Conservation (phyloP, 2,329 filamentous ascomycete genomes). For the Neoascochyta sp. region DNA sequence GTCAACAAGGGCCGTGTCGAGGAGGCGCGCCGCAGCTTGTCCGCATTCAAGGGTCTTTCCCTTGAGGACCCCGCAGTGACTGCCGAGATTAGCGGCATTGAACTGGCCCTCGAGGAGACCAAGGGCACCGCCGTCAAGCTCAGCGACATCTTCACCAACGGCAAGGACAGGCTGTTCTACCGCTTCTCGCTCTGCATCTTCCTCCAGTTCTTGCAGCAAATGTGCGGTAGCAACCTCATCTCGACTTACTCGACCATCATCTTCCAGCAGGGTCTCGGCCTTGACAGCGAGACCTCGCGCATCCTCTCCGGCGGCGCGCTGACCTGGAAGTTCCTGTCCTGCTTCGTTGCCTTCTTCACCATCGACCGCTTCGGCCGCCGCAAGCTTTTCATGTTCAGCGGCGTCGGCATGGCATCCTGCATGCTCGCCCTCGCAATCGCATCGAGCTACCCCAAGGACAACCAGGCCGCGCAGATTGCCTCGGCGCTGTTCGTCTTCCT, state of each 20-base stretch:
- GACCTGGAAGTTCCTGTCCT: conserved; percentile 56
- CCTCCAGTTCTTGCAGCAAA: conserved; percentile 51
- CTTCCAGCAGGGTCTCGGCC: conserved; percentile 41
- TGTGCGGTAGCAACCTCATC: conserved; percentile 50
- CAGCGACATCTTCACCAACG: conserved; percentile 49
- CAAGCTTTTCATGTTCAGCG: conserved; percentile 52
- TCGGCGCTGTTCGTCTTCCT: conserved; percentile 57
- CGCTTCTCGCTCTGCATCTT: conserved; percentile 51
- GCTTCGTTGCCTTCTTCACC: conserved; percentile 66
- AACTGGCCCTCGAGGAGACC: conserved; percentile 50
- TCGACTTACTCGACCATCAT: conserved; percentile 48
- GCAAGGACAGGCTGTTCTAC: conserved; percentile 63
- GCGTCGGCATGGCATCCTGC: conserved; percentile 52
- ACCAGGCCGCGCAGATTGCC: conserved; percentile 49
- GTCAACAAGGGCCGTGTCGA: conserved; percentile 63
- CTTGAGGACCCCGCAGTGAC: conserved; percentile 54
- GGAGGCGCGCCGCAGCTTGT: conserved; percentile 54
- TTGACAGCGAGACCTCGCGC: conserved; percentile 51
- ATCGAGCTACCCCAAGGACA: conserved; percentile 48
- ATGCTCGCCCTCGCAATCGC: conserved; percentile 54
- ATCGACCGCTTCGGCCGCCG: conserved; percentile 67
- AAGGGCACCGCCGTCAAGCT: conserved; percentile 60
- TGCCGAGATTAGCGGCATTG: conserved; percentile 59
- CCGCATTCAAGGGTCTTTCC: conserved; percentile 40
- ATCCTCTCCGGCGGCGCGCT: conserved; percentile 60